These are phyloP conservation scores for Epithele typhae DNA, from an alignment of 768 basidiomycete genomes.

Conservation along the genomic window DNA sequence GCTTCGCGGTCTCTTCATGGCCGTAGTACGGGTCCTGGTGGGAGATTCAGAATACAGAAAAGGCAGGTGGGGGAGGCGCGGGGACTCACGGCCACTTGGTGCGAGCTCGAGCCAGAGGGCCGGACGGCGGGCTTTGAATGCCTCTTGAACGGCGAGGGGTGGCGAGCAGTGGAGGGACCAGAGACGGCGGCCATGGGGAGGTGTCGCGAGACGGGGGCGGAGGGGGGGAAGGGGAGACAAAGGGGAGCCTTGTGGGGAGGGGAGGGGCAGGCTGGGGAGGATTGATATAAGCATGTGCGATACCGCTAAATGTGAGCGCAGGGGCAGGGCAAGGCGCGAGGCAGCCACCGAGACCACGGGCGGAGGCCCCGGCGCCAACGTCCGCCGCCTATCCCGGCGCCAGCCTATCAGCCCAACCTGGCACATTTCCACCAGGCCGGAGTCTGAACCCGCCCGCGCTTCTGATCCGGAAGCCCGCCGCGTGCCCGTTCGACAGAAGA, in stretches of 20 bases:
- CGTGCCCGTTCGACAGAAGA: not conserved
- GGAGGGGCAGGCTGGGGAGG: conserved; percentile 5
- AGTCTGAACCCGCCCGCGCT: conserved; percentile 1
- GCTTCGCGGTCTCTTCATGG: conserved; percentile 38
- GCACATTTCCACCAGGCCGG: conserved; percentile 1
- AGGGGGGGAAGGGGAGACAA: conserved; percentile 16
- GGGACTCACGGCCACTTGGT: conserved; percentile 10
- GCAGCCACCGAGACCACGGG: too few relatives aligned
- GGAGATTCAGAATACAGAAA: not conserved
- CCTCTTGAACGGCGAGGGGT: conserved; percentile 26
- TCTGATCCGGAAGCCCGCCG: conserved; percentile 13
- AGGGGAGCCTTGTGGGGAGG: conserved; percentile 12
- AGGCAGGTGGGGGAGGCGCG: not conserved
- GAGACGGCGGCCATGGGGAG: conserved; percentile 25
- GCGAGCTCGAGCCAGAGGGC: conserved; percentile 5
- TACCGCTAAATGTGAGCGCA: not conserved
- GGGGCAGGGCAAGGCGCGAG: not conserved
- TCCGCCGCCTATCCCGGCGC: too few relatives aligned
- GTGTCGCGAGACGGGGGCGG: conserved; percentile 10
- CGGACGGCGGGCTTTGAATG: conserved; percentile 16
- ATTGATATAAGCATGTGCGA: conserved; percentile 17
- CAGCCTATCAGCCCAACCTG: not conserved
- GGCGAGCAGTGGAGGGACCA: conserved; percentile 23
- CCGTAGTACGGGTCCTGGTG: conserved; percentile 32
- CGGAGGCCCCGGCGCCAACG: too few relatives aligned